Percentiles rank a stretch among this genome's conserved stretches.
These are phyloP conservation scores for Gentiana straminea DNA, from an alignment of 257 asterid genomes.

Conservation along the genomic window DNA sequence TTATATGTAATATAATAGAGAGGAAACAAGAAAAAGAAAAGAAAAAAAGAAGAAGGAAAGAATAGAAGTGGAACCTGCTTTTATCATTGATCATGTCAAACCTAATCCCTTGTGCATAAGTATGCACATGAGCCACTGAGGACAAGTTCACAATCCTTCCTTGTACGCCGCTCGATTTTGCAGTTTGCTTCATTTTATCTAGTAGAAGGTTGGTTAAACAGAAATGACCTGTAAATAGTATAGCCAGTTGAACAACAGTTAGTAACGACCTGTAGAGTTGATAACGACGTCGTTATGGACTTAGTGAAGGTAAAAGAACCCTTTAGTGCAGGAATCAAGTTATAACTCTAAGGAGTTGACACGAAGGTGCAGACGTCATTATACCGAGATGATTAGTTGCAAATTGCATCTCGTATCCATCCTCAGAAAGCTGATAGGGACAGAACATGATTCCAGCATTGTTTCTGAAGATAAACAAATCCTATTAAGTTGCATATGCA, in stretches of 20 bases:
- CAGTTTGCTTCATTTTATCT: slow-evolving; percentile 76
- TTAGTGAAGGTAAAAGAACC: too few relatives aligned
- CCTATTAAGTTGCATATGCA: too few relatives aligned
- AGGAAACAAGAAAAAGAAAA: neutral
- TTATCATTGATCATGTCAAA: slow-evolving; percentile 53
- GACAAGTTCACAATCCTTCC: slow-evolving; percentile 82
- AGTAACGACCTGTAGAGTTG: too few relatives aligned
- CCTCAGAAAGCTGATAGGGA: slow-evolving; percentile 70
- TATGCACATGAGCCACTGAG: slow-evolving; percentile 61
- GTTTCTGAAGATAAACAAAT: slow-evolving; percentile 40
- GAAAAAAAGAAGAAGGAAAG: neutral
- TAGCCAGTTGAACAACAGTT: too few relatives aligned
- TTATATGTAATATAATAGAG: neutral
- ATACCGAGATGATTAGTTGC: slow-evolving; percentile 93
- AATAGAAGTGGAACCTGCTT: slow-evolving; percentile 25
- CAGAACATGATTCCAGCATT: slow-evolving; percentile 93
- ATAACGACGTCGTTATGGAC: too few relatives aligned
- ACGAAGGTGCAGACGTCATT: too few relatives aligned
- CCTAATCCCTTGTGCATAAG: slow-evolving; percentile 47
- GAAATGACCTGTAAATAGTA: slow-evolving; percentile 60
- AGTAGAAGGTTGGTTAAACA: slow-evolving; percentile 85
- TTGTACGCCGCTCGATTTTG: slow-evolving; percentile 48
- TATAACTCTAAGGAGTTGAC: neutral
- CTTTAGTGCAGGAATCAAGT: neutral
- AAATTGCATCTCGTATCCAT: slow-evolving; percentile 79